phyloP scores from a whole-genome alignment of 2,329 filamentous ascomycete species.

The Escovopsis sp. region DNA sequence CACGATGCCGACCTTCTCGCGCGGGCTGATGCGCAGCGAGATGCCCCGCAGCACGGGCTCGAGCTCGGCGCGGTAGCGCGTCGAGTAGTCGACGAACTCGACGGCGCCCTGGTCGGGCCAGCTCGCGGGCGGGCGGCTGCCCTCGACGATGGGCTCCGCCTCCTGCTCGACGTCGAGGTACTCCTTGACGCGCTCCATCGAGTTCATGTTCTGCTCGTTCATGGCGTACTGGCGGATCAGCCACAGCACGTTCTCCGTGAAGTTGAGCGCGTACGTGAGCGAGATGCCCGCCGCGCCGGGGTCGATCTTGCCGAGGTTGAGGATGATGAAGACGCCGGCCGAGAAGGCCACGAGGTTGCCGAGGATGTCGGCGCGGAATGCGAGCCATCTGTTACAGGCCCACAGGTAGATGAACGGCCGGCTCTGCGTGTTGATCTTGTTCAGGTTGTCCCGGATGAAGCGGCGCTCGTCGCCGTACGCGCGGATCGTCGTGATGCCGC shows the following conservation, averaged over 20 bases:
- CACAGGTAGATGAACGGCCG: conserved; percentile 93
- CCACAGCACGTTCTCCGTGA: conserved; percentile 95
- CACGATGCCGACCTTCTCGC: conserved; percentile 91
- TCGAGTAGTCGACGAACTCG: conserved; percentile 79
- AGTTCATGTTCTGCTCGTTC: conserved; percentile 99
- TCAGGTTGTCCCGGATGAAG: conserved; percentile 84
- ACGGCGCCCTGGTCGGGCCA: conserved; percentile 83
- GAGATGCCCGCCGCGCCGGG: conserved; percentile 87
- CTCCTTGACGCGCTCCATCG: conserved; percentile 92
- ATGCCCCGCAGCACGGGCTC: conserved; percentile 75
- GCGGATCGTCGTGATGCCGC: conserved; percentile 89
- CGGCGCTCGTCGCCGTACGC: conserved; percentile 89
- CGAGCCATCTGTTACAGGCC: conserved; percentile 93
- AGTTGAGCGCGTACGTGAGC: conserved; percentile 88
- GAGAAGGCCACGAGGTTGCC: conserved; percentile 90
- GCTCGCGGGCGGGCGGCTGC: conserved; percentile 59
- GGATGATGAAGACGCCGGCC: conserved; percentile 77
- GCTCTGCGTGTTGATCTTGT: conserved; percentile 77
- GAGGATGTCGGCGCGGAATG: conserved; percentile 78
- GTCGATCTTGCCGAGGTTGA: conserved; percentile 71
- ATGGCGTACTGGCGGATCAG: conserved; percentile 84
- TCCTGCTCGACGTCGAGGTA: conserved; percentile 96
- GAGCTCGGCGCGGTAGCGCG: conserved; percentile 74
- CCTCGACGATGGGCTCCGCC: conserved; percentile 60
- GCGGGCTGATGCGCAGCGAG: conserved; percentile 70